A percentile compares a stretch with the other conserved stretches of the same genome.
phyloP scores from a whole-genome alignment of 1,139 yeast species.

The Arxiozyma slooffiae region DNA sequence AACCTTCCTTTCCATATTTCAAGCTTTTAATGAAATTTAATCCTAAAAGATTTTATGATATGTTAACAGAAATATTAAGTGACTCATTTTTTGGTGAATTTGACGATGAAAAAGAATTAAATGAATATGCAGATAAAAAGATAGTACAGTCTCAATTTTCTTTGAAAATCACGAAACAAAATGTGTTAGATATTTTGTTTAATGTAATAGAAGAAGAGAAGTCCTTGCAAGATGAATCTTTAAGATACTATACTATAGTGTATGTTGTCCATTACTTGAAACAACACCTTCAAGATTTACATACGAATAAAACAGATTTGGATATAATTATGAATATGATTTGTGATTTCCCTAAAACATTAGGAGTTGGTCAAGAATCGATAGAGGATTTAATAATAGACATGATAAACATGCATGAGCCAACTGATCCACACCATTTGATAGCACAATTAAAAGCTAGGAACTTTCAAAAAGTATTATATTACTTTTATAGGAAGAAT shows the following conservation, averaged over 20 bases:
- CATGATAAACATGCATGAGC: conserved; percentile 18
- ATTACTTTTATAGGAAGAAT: conserved; percentile 43
- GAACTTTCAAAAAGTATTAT: conserved; percentile 48
- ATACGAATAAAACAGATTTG: not conserved
- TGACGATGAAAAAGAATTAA: conserved; percentile 1
- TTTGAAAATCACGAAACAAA: conserved; percentile 23
- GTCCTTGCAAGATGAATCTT: not conserved
- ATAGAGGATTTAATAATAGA: not conserved
- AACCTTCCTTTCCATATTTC: conserved; percentile 31
- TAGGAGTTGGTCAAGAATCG: not conserved
- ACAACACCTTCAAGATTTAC: not conserved
- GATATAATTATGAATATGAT: not conserved
- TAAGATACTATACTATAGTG: not conserved
- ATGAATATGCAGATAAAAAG: not conserved
- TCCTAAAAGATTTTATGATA: conserved; percentile 14
- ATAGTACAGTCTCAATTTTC: not conserved
- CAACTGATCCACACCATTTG: conserved; percentile 38
- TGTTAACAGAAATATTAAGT: conserved; percentile 26
- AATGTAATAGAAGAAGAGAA: conserved; percentile 15
- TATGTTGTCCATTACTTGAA: not conserved
- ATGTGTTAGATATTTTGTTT: conserved; percentile 25
- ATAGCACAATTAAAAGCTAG: conserved; percentile 45
- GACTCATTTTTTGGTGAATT: conserved; percentile 26
- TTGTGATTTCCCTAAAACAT: not conserved
- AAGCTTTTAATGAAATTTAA: conserved; percentile 22